Conservation (phyloP, 345 rosid genomes). For the Gossypium longicalyx region DNA sequence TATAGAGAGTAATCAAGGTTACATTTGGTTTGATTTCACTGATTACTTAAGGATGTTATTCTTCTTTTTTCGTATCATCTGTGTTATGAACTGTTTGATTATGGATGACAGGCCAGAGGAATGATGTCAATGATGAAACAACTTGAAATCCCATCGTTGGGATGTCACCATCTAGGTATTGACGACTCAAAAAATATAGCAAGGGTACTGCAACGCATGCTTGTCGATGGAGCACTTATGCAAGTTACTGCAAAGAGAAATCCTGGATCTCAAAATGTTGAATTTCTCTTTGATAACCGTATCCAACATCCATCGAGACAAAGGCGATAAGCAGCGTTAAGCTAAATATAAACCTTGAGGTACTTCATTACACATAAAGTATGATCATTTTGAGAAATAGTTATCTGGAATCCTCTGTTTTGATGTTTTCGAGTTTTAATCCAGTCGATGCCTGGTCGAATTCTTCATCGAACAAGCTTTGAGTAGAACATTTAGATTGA, state of each 20-base stretch:
- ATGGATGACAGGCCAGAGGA: constrained; percentile 67
- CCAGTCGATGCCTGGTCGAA: background rate
- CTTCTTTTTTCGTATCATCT: background rate
- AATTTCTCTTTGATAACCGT: constrained; percentile 56
- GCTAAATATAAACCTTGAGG: background rate
- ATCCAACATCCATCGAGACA: constrained; percentile 26
- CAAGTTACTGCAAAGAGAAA: constrained; percentile 73
- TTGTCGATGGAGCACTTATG: constrained; percentile 63
- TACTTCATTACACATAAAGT: background rate
- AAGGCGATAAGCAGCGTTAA: background rate
- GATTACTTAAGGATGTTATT: background rate
- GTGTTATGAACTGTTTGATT: constrained; percentile 2
- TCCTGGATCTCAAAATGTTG: constrained; percentile 40
- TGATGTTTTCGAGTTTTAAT: background rate
- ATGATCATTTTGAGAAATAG: background rate
- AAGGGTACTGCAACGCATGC: constrained; percentile 76
- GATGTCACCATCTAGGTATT: constrained; percentile 89
- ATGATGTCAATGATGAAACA: constrained; percentile 93
- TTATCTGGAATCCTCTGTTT: background rate
- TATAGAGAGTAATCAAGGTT: background rate
- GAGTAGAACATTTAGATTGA: background rate
- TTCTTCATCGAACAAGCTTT: background rate
- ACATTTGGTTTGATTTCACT: background rate
- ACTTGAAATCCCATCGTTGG: constrained; percentile 50
- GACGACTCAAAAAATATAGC: constrained; percentile 87